Evolutionary conservation across 106 monocot species (phyloP).

Genomic region (Chionographis japonica): DNA sequence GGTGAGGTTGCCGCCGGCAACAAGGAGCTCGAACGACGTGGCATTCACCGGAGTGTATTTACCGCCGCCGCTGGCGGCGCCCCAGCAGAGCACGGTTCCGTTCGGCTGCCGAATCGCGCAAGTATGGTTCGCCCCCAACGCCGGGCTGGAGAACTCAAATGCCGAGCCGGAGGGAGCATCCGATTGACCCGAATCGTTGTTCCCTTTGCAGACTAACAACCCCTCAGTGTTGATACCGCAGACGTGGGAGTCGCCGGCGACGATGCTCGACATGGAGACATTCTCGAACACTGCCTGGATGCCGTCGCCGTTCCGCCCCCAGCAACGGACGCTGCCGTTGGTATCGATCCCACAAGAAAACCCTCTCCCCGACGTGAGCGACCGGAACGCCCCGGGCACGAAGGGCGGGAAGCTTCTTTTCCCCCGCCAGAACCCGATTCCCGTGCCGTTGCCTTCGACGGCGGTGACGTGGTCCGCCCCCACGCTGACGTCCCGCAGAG

Average conservation of each 20-base stretch:
- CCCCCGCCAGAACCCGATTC: constrained; percentile 56
- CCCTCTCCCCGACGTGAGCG: constrained; percentile 62
- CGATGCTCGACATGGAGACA: constrained; percentile 39
- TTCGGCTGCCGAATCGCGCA: constrained; percentile 50
- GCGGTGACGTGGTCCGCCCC: constrained; percentile 69
- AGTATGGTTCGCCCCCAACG: constrained; percentile 52
- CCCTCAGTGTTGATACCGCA: constrained; percentile 54
- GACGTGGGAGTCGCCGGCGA: constrained; percentile 58
- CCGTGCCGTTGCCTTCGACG: constrained; percentile 8
- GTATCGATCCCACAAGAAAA: constrained; percentile 61
- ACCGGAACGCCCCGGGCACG: constrained; percentile 37
- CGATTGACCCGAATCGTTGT: constrained; percentile 36
- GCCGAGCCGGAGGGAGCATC: constrained; percentile 4
- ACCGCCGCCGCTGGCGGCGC: constrained; percentile 15
- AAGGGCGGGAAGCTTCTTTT: constrained; percentile 16
- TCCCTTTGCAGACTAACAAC: constrained; percentile 37
- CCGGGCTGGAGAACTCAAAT: constrained; percentile 44
- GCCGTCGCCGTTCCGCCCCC: constrained; percentile 27
- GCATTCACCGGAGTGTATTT: constrained; percentile 15
- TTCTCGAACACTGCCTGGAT: constrained; percentile 33
- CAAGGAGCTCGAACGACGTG: constrained; percentile 46
- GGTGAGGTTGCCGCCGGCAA: constrained; percentile 71
- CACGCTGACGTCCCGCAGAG: constrained; percentile 38
- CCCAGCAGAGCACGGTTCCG: constrained; percentile 67
- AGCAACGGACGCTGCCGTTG: constrained; percentile 41